Evolutionary conservation across 164 flowering plant species (phyloP).

Genomic region (Nymphaea thermarum): DNA sequence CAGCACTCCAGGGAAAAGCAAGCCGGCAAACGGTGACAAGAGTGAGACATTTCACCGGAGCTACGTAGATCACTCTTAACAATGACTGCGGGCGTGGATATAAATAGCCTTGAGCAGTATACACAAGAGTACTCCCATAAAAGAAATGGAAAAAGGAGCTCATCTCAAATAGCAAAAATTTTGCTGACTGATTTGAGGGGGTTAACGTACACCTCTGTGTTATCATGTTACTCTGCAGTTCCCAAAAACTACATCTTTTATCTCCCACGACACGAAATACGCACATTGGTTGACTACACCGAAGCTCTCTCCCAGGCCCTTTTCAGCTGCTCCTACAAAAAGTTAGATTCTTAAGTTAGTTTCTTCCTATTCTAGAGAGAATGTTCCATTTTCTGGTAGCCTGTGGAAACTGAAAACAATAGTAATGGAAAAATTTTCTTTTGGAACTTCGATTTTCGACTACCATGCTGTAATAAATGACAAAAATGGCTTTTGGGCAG

Average conservation of each 20-base stretch:
- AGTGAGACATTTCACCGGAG: not conserved
- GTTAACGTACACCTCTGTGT: not conserved
- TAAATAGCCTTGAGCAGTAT: not conserved
- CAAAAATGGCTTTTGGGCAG: not conserved
- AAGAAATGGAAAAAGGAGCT: not conserved
- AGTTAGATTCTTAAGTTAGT: not conserved
- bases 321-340: not conserved
- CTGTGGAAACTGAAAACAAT: not conserved
- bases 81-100: not conserved
- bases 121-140: no score
- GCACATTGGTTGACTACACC: not conserved
- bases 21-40: not conserved
- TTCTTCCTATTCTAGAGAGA: not conserved
- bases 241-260: conserved; percentile 1
- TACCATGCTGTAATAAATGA: not conserved
- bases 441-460: not conserved
- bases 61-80: not conserved
- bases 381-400: not conserved
- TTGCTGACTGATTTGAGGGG: conserved; percentile 1
- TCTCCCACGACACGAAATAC: not conserved
- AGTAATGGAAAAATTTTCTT: not conserved
- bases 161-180: not conserved
- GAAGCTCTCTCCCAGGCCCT: not conserved
- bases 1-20: not conserved
- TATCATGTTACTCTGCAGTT: not conserved